phyloP scores from a whole-genome alignment of 495 filamentous ascomycete species.

The Neurospora pannonica region DNA sequence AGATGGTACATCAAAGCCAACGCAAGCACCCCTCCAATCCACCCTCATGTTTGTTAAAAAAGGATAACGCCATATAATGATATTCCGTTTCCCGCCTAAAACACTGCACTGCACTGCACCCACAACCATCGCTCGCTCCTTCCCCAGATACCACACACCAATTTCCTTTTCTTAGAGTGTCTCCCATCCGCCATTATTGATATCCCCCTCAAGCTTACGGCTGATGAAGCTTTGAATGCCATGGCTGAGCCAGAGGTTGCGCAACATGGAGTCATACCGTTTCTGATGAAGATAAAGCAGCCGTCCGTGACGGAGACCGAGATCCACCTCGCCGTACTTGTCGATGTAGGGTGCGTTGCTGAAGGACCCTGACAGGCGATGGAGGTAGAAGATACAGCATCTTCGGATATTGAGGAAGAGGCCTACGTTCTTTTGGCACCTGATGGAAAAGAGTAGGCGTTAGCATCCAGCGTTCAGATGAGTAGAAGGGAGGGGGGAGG shows the following conservation, averaged over 20 bases:
- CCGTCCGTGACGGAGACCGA: constrained; percentile 67
- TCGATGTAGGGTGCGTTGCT: constrained; percentile 87
- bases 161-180: constrained; percentile 46
- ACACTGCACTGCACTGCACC: neutral
- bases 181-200: constrained; percentile 97
- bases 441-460: constrained; percentile 20
- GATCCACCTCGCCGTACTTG: constrained; percentile 84
- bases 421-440: constrained; percentile 81
- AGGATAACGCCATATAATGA: neutral
- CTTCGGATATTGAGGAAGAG: constrained; percentile 94
- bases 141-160: neutral
- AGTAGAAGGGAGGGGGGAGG: neutral
- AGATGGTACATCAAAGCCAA: neutral
- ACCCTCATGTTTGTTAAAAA: neutral
- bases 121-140: neutral
- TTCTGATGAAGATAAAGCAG: constrained; percentile 90
- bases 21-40: neutral
- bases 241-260: constrained; percentile 81
- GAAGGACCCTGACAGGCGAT: constrained; percentile 74
- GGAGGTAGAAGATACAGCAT: constrained; percentile 78
- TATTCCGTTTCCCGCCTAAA: neutral
- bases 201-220: constrained; percentile 82
- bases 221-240: constrained; percentile 81
- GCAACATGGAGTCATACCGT: constrained; percentile 78
- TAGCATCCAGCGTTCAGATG: neutral